Evolutionary conservation across 495 filamentous ascomycete species (phyloP), one percentile per base, ranked within the genome.

Genomic region (Bacidia rubella): DNA sequence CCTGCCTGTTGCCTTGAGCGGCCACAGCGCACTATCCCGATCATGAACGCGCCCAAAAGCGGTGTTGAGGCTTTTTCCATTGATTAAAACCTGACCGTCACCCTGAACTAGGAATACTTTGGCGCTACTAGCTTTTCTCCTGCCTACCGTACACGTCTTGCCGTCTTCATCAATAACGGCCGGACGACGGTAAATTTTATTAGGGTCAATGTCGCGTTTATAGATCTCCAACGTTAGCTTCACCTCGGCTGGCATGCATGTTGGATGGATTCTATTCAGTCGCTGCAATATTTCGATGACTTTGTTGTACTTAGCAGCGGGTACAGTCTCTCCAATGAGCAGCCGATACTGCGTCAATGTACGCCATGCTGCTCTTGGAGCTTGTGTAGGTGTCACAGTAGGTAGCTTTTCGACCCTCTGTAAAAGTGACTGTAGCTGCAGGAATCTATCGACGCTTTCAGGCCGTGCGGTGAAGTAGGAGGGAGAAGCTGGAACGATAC

Each of bases 381-480:
- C 84, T 32, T 89, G 74, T 44, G 67, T 72, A 0, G 77, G 63
- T 0, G 76, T 57, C 1, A 90, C 68, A 2, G 67, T 74, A 0
- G 92, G 92, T 20, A 97, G 79, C 5, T 75, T 68, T 40, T 79
- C 73, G 63, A 90, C 80, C 63, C 77, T 80, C 27, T 77, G 78
- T 49, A 84, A 67, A 20, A 97, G 74, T 10, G 74, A 63, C 58
- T 87, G 77, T 12, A 99, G 74, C 1, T 66, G 63, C 54, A 99
- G 76, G 59, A 85, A 75, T 63, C 84, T 77, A 66, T 99, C 92
- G 69, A 82, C 90, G 74, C 93, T 96, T 32, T 73, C 70, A 2
- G 89, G 85, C 38, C 77, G 83, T 27, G 81, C 83, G 55, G 87
- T 90, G 74, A 97, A 99, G 70, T 97, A 99, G 44, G 90, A 87